Percentiles rank a stretch among this genome's conserved stretches.
Evolutionary conservation across 1,284 basidiomycete species (phyloP).

Genomic region (Cryptococcus amylolentus): DNA sequence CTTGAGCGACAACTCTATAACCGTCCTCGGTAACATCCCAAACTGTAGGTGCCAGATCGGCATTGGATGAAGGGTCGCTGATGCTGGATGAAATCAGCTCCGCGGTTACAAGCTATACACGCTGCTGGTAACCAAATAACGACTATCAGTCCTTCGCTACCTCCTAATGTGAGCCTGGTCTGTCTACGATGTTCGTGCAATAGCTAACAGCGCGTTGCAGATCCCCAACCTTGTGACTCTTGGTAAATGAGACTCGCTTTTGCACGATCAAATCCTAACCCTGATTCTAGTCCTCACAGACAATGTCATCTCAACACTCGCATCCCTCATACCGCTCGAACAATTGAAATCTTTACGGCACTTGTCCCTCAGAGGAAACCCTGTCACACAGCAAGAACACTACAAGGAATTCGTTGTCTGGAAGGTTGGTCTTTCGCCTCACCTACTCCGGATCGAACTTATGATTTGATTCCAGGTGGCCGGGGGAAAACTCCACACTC

Average conservation of each 20-base stretch:
- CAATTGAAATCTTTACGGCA: slow-evolving; percentile 75
- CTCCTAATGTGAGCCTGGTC: slow-evolving; percentile 38
- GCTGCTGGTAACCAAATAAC: slow-evolving; percentile 93
- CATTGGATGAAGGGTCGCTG: not conserved
- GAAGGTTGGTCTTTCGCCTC: slow-evolving; percentile 57
- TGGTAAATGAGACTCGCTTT: slow-evolving; percentile 23
- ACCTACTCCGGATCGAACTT: not conserved
- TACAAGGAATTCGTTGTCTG: slow-evolving; percentile 81
- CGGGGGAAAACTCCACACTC: slow-evolving; percentile 67
- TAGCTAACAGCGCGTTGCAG: slow-evolving; percentile 20
- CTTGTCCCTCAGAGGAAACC: slow-evolving; percentile 82
- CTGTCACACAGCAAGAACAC: slow-evolving; percentile 87
- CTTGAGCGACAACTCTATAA: slow-evolving; percentile 94
- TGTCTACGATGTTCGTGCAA: not conserved
- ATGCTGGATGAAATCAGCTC: slow-evolving; percentile 58
- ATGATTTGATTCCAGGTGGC: slow-evolving; percentile 24
- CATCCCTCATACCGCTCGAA: slow-evolving; percentile 74
- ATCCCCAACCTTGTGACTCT: slow-evolving; percentile 50
- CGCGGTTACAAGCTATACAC: slow-evolving; percentile 81
- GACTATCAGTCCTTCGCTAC: slow-evolving; percentile 60
- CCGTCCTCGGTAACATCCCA: slow-evolving; percentile 86
- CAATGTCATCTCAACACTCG: slow-evolving; percentile 67
- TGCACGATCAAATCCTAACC: slow-evolving; percentile 2
- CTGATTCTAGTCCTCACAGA: slow-evolving; percentile 36
- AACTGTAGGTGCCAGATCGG: slow-evolving; percentile 50